Evolutionary conservation across 129 eudicot genomes (phyloP), one percentile per base, ranked within the genome.

Genomic region (Chrysanthemum lavandulifolium): DNA sequence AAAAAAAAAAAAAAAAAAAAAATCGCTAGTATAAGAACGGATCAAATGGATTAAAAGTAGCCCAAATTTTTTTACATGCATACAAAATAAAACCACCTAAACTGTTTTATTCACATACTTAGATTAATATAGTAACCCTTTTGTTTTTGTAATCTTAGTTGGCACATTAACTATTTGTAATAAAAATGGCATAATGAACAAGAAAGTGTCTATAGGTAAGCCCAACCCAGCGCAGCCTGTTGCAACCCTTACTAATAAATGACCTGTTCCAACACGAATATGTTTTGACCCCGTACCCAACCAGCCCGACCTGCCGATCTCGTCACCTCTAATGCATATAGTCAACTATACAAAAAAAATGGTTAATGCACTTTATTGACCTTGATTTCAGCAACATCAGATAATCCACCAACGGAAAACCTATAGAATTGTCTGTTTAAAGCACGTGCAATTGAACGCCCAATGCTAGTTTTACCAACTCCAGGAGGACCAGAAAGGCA

Each of bases 401-500:
- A 90, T 69, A 94, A 78, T 74, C 99, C 99, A 66, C 99, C 99
- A 86, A 94, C 99, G 27, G 99, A 94, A 80, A 94, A 94, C 78
- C 99, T 78, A 75, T 88, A 94, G 49, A 94, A 94, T 19, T 90
- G 88, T 67, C 99, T 91, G 73, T 94, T 90, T 78, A 94, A 83
- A 59, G 99, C 99, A 72, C 96, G 96, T 49, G 99, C 99, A 81
- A 94, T 86, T 56, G 99, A 94, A 81, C 99, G 99, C 13, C 99
- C 99, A 73, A 94, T 94, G 82, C 99, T 94, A 8, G 99, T 94
- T 79, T 94, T 94, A 62, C 99, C 99, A 65, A 94, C 99, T 67
- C 99, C 99, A 76, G 99, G 99, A 54, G 99, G 99, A 43, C 99
- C 99, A 84, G 97, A 90, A 63, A 94, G 88, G 75, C 99, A 94